phyloP scores from a whole-genome alignment of 148 eudicot species.

The Rhododendron mucronatum region DNA sequence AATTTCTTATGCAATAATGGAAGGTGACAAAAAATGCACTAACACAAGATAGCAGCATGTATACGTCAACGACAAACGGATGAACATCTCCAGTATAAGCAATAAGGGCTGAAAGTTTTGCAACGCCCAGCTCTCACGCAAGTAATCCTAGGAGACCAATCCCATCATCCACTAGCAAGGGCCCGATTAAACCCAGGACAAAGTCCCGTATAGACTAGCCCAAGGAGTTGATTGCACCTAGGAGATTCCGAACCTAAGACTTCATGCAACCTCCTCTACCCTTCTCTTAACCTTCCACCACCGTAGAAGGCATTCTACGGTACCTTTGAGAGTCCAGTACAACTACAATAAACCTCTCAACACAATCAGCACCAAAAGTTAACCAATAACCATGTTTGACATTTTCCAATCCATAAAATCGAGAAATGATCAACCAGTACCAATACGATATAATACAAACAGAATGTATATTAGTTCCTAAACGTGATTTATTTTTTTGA shows the following conservation, averaged over 20 bases:
- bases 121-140: not conserved
- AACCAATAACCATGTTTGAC: not conserved
- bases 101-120: not conserved
- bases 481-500: not conserved
- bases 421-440: not conserved
- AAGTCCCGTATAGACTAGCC: not conserved
- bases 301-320: not conserved
- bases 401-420: not conserved
- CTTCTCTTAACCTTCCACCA: not conserved
- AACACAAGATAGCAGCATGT: not conserved
- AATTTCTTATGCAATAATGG: not conserved
- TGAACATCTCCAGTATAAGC: not conserved
- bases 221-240: not conserved
- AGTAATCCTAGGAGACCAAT: not conserved
- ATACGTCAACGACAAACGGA: not conserved
- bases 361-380: not conserved
- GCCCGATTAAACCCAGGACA: not conserved
- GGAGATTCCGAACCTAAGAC: not conserved
- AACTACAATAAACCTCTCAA: not conserved
- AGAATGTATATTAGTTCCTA: not conserved
- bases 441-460: not conserved
- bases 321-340: not conserved
- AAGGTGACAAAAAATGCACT: not conserved
- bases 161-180: not conserved
- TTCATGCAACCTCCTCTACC: not conserved